Conservation (phyloP, 2,329 filamentous ascomycete genomes). For the Calcarisporium arbuscula region DNA sequence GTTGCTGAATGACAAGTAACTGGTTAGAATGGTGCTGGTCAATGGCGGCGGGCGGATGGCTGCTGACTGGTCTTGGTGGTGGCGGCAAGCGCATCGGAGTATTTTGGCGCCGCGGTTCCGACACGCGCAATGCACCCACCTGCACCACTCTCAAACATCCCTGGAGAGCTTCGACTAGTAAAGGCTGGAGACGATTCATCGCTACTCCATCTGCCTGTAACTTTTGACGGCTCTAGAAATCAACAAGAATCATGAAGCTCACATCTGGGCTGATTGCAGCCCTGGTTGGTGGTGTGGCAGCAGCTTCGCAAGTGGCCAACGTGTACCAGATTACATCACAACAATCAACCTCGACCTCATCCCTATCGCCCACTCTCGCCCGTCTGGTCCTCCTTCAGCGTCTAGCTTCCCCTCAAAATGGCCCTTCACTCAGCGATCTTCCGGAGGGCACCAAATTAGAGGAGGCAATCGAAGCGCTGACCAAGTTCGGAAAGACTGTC, state of each 20-base stretch:
- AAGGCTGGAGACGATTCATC: no score
- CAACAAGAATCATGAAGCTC: constrained; percentile 35
- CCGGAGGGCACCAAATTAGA: constrained; percentile 32
- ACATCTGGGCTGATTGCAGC: constrained; percentile 31
- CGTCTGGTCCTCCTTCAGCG: constrained; percentile 55
- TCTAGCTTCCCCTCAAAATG: constrained; percentile 40
- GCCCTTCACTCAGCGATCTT: constrained; percentile 41
- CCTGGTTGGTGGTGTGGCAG: constrained; percentile 31
- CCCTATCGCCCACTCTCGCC: constrained; percentile 46
- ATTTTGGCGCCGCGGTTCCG: constrained; percentile 20
- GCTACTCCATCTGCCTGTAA: no score
- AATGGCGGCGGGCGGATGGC: no score
- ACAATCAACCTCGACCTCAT: constrained; percentile 25
- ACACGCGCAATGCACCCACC: constrained; percentile 18
- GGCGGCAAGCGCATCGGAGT: constrained; percentile 21
- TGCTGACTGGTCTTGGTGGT: no score
- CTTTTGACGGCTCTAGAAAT: constrained; percentile 26
- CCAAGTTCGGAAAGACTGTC: constrained; percentile 50
- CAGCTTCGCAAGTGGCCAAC: constrained; percentile 36
- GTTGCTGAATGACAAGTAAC: no score
- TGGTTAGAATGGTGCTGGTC: no score
- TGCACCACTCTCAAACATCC: no score
- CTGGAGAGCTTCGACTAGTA: no score
- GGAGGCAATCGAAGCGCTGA: constrained; percentile 51
- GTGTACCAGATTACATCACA: constrained; percentile 45